phyloP scores from a whole-genome alignment of 148 eudicot species.

The Vaccinium myrtillus region DNA sequence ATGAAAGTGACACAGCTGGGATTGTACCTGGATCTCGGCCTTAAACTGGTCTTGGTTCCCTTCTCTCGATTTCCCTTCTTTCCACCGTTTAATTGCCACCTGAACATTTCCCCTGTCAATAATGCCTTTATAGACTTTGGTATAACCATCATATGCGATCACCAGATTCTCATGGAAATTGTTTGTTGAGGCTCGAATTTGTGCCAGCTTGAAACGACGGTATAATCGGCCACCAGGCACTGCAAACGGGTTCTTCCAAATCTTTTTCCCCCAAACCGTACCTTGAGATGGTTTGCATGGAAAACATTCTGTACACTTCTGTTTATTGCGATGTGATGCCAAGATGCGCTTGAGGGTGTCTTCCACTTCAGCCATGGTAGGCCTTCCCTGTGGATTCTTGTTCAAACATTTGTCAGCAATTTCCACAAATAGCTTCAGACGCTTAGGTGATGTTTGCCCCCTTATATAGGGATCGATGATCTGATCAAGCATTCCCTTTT shows the following conservation, averaged over 20 bases:
- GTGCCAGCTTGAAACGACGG: neutral
- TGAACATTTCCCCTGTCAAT: neutral
- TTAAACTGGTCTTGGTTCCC: neutral
- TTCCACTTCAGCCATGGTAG: constrained; percentile 31
- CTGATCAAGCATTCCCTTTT: constrained; percentile 6
- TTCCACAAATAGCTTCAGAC: constrained; percentile 17
- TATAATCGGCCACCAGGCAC: neutral
- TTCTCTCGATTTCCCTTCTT: neutral
- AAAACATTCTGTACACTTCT: neutral
- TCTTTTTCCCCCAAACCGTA: neutral
- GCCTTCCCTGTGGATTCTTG: constrained; percentile 17
- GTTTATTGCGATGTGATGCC: neutral
- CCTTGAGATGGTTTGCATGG: neutral
- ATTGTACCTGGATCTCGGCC: neutral
- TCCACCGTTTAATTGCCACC: neutral
- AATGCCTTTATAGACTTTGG: neutral
- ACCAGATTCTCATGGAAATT: neutral
- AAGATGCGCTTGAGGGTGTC: constrained; percentile 18
- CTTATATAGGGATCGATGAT: constrained; percentile 20
- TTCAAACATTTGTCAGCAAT: constrained; percentile 23
- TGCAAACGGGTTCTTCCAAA: neutral
- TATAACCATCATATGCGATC: neutral
- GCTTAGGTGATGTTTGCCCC: constrained; percentile 15
- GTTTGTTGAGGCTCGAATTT: constrained; percentile 1
- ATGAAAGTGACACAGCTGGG: neutral